These are phyloP conservation scores for Penicillium chermesinum DNA, from an alignment of 495 filamentous ascomycete genomes.

Conservation along the genomic window DNA sequence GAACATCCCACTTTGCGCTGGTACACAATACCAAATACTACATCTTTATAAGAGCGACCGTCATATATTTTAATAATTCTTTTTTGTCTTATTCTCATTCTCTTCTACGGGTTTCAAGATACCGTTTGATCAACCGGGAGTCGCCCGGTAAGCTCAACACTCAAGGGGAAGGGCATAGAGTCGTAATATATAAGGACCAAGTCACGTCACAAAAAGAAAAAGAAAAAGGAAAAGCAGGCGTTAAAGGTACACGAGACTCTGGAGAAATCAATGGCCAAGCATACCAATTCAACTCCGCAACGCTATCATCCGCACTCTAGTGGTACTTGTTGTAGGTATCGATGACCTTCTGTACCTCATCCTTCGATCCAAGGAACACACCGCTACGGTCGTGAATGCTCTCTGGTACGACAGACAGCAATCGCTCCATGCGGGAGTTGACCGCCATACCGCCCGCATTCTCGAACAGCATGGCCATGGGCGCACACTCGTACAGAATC, in stretches of 20 bases:
- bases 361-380: conserved; percentile 91
- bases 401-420: conserved; percentile 86
- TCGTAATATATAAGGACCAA: conserved; percentile 5
- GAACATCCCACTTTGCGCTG: no score
- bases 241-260: no score
- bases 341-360: conserved; percentile 95
- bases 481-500: conserved; percentile 97
- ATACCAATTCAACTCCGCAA: not conserved
- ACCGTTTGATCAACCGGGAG: not conserved
- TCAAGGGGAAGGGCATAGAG: conserved; percentile 3
- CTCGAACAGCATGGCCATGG: conserved; percentile 99
- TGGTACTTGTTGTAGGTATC: conserved; percentile 46
- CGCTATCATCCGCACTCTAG: no score
- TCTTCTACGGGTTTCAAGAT: not conserved
- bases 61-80: conserved; percentile 13
- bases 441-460: conserved; percentile 94
- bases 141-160: not conserved
- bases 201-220: conserved; percentile 4
- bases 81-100: conserved; percentile 1
- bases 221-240: not conserved
- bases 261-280: not conserved
- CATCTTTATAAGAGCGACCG: no score
- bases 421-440: conserved; percentile 79
- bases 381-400: conserved; percentile 93
- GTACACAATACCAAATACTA: no score